Base-by-base conservation (phyloP, 75 land plant species). In the Cryptomeria japonica region DNA sequence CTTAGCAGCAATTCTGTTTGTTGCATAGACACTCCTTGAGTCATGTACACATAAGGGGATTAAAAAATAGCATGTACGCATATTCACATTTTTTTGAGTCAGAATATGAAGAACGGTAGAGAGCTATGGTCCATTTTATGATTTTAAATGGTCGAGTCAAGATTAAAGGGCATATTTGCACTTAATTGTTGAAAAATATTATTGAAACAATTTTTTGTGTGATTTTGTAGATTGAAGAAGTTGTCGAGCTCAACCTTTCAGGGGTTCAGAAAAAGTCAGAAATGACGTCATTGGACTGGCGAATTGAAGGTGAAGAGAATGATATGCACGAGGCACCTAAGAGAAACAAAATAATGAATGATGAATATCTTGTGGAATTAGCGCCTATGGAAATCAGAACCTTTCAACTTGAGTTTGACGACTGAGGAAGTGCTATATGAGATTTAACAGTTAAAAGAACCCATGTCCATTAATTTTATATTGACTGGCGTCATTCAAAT, bases 221-320 rank as follows among this genome's bases (percentile, higher is more conserved):
- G 58, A 14, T 88, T 87, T 10, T 83, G 75, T 86, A 92, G 93
- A 89, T 92, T 49, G 73, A 82, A 46, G 75, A 85, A 16, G 78
- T 92, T 49, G 89, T 70, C 39, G 93, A 92, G 82, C 84, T 90
- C 25, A 83, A 88, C 83, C 91, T 92, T 15, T 86, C 93, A 51
- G 93, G 89, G 36, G 92, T 88, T 76, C 91, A 91, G 83, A 80
- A 89, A 78, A 91, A 87, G 84, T 87, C 90, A 3, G 86, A 85
- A 28, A 86, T 92, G 93, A 91, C 83, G 46, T 76, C 80, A 83
- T 78, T 91, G 55, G n/a, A 92, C 37, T 92, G 93, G 93, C 47
- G 84, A 55, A 49, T 92, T 86, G 91, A 89, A 87, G 53, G 84
- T 28, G 88, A 88, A 12, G 82, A 41, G 41, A 38, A 44, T 44